phyloP scores from a whole-genome alignment of 306 rosid genomes.

The Alnus rubra region DNA sequence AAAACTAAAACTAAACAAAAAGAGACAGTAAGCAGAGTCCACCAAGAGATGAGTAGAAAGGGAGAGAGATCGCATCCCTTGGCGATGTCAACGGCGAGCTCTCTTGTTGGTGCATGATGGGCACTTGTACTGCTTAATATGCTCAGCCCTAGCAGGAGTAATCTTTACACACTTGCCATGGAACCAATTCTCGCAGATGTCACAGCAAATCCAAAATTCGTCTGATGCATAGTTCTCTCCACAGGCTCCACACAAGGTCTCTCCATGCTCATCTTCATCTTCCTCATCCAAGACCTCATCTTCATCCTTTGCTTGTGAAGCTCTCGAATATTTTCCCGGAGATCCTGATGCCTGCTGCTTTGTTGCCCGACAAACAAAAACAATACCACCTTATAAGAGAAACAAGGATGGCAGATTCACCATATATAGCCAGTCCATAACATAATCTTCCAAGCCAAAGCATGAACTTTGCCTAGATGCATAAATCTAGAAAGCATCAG shows the following conservation, averaged over 20 bases:
- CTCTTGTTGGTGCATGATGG: constrained; percentile 96
- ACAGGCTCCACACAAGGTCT: no score
- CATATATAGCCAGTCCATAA: not conserved
- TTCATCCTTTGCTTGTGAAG: constrained; percentile 51
- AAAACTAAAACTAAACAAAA: constrained; percentile 30
- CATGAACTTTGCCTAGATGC: not conserved
- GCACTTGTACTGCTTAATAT: constrained; percentile 92
- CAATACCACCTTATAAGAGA: not conserved
- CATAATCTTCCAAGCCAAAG: not conserved
- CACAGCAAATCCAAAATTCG: no score
- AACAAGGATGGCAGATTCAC: constrained; percentile 2
- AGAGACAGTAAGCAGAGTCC: constrained; percentile 30
- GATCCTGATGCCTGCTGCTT: constrained; percentile 61
- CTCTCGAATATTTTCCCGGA: constrained; percentile 46
- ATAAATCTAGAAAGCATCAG: constrained; percentile 1
- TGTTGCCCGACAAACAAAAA: constrained; percentile 24
- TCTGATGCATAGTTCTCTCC: no score
- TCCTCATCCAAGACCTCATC: constrained; percentile 70
- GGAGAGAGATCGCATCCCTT: not conserved
- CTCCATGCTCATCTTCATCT: constrained; percentile 86
- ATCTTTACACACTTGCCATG: constrained; percentile 94
- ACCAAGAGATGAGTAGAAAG: constrained; percentile 21
- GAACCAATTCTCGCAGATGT: no score
- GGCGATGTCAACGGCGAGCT: constrained; percentile 57
- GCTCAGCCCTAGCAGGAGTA: constrained; percentile 91